Base-by-base conservation (phyloP, 148 eudicot genomes). In the Cornus controversa region DNA sequence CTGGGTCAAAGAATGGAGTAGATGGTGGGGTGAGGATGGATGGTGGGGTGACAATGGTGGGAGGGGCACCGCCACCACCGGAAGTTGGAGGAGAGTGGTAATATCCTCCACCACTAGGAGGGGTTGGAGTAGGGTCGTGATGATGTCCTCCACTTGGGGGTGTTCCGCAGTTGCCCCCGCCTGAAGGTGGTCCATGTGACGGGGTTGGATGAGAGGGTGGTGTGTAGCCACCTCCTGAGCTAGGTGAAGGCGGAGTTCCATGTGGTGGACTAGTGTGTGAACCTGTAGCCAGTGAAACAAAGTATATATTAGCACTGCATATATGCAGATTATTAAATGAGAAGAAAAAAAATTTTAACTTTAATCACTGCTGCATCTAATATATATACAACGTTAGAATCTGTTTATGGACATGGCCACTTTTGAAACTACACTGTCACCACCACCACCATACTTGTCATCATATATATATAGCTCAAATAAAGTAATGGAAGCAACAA, bases 101-200 rank as follows among this genome's bases (percentile, higher is more conserved):
- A 50, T 75, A 40, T 5, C 80, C 77, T 10, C 80, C 79, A 1
- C 84, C 60, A 22, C 84, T 69, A 20, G 84, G 84, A 70, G 92
- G 79, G 45, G 89, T 42, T 6, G 90, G 87, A 5, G 84, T 69
- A n/a, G 85, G 86, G 65, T 63, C 54, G 23, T 80, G 69, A 47
- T 80, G 68, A 47, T 76, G 83, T 24, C 87, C 85, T 28, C 88
- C 85, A 70, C 85, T 79, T 65, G 86, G 84, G 13, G 87, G 85
- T 31, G 79, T 70, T 29, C 71, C 85, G 22, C 85, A 80, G 80
- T 80, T 58, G 24, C 64, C 60, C 2, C 60, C 60, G 8, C 60
- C 60, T 14, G 18, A 20, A 3, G 60, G 20, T 1, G 64, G 64
- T 60, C 57, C 57, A 16, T 50, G 57, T 50, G 57, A 50, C 18